Conservation (phyloP, 768 basidiomycete species). For the Imleria badia region DNA sequence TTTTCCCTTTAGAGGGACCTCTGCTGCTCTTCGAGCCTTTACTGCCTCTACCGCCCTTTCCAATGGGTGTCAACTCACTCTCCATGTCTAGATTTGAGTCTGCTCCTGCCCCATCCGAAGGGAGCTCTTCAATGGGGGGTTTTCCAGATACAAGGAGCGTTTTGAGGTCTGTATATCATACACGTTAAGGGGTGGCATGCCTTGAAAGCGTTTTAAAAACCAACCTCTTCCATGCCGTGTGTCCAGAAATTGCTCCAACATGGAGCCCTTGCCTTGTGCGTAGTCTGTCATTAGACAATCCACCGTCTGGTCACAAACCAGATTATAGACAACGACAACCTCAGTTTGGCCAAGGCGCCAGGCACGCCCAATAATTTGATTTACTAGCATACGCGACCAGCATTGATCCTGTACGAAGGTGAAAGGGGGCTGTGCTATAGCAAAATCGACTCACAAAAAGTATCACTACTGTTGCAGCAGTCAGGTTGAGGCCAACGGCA, state of each 20-base stretch:
- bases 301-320: slow-evolving; percentile 7
- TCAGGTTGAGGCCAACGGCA: slow-evolving; percentile 1
- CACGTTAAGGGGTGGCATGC: not conserved
- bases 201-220: not conserved
- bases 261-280: slow-evolving; percentile 8
- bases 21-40: not conserved
- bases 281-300: slow-evolving; percentile 13
- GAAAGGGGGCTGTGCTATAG: not conserved
- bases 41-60: not conserved
- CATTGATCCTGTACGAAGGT: slow-evolving; percentile 3
- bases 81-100: not conserved
- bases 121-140: not conserved
- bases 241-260: slow-evolving; percentile 9
- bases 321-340: slow-evolving; percentile 7
- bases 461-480: slow-evolving; percentile 1
- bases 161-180: not conserved
- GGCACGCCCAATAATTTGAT: slow-evolving; percentile 13
- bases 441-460: not conserved
- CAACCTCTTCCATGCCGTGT: not conserved
- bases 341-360: slow-evolving; percentile 12
- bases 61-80: not conserved
- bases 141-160: not conserved
- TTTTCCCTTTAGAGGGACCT: not conserved
- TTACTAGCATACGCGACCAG: slow-evolving; percentile 12
- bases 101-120: not conserved